phyloP scores from a whole-genome alignment of 805 yeast genomes.

The Wickerhamiella parazyma region DNA sequence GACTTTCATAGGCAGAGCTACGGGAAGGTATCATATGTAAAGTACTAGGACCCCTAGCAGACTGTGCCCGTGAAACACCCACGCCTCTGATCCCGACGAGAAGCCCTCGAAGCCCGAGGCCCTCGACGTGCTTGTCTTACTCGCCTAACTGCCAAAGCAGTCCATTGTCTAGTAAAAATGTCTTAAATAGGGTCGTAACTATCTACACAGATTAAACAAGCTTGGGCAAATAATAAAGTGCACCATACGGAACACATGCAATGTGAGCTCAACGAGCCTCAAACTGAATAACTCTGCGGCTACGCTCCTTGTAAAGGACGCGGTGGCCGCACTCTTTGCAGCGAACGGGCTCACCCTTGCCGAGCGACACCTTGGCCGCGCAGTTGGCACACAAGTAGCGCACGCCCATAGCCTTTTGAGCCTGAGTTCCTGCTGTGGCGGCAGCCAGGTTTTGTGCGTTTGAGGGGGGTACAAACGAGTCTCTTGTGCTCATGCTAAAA shows the following conservation, averaged over 20 bases:
- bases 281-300: constrained; percentile 85
- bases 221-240: not conserved
- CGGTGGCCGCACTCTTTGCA: constrained; percentile 98
- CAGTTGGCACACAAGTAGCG: constrained; percentile 94
- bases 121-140: too few relatives aligned
- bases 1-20: too few relatives aligned
- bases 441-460: constrained; percentile 31
- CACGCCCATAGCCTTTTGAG: constrained; percentile 65
- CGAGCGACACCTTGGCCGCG: constrained; percentile 73
- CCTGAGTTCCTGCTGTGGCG: constrained; percentile 68
- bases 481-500: constrained; percentile 20
- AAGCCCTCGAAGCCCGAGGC: too few relatives aligned
- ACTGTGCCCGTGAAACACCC: too few relatives aligned
- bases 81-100: too few relatives aligned
- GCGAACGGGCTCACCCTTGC: constrained; percentile 91
- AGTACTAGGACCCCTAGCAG: too few relatives aligned
- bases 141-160: too few relatives aligned
- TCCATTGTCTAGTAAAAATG: too few relatives aligned
- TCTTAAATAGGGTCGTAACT: too few relatives aligned
- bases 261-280: constrained; percentile 45
- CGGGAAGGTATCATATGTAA: too few relatives aligned
- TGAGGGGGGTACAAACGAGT: constrained; percentile 28
- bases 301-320: constrained; percentile 91
- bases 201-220: too few relatives aligned
- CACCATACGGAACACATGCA: not conserved